These are phyloP conservation scores for Medicago arabica DNA, from an alignment of 306 rosid species.

Conservation along the genomic window DNA sequence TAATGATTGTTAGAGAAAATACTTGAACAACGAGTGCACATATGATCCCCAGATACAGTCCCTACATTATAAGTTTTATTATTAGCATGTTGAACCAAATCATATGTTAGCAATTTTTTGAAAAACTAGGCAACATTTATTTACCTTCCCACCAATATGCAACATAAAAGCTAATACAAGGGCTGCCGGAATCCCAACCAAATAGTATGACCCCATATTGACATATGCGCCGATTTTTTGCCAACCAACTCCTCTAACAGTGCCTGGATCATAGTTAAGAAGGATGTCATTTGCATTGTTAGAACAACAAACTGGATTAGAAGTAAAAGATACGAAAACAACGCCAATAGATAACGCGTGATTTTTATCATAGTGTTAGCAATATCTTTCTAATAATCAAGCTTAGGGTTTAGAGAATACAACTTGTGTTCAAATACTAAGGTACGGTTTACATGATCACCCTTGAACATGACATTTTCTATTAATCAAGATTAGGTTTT, in stretches of 20 bases:
- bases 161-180: conserved; percentile 39
- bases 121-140: too few species aligned
- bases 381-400: too few species aligned
- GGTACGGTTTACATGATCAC: too few species aligned
- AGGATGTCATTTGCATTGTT: background rate
- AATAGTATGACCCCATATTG: conserved; percentile 42
- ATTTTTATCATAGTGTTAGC: too few species aligned
- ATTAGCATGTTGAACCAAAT: background rate
- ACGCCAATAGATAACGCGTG: background rate
- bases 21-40: conserved; percentile 74
- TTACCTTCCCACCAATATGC: conserved; percentile 28
- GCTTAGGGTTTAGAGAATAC: background rate
- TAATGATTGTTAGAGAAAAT: conserved; percentile 48
- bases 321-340: background rate
- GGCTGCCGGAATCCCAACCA: conserved; percentile 25
- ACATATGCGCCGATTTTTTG: conserved; percentile 44
- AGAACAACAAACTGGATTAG: background rate
- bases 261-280: conserved; percentile 19
- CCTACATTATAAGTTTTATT: conserved; percentile 40
- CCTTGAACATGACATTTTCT: too few species aligned
- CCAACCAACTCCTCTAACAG: conserved; percentile 49
- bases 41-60: conserved; percentile 77
- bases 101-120: background rate
- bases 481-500: too few species aligned
- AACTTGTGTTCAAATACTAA: too few species aligned